Evolutionary conservation across 192 early-diverging fungal genomes (phyloP), one percentile per base, ranked within the genome.

Genomic region (Backusella sp.): DNA sequence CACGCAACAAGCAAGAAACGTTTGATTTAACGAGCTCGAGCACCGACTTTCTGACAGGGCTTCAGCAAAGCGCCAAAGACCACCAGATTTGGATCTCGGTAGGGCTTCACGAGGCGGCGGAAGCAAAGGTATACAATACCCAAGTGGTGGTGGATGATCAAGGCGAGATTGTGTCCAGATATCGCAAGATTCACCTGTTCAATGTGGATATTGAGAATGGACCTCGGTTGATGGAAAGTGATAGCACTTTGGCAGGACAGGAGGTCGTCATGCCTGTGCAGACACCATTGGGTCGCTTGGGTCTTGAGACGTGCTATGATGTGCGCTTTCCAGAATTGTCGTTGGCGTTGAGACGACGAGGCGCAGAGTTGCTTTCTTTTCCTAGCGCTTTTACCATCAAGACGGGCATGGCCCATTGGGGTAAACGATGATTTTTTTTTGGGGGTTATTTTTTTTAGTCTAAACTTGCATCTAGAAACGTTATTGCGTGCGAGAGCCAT

Each of bases 371-470:
- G 23, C 79, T 96, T 7, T 88, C 93, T 23, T 96, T 87, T 76
- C 94, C 95, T 19, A 92, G 91, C 17, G 95, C 94, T 6, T 96
- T 96, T 73, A 95, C 95, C 1, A 73, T 92, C 73, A 84, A 84
- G 41, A 96, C 95, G 3, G 95, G 95, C 17, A 84, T 85, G 39
- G 93, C 95, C 44, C 94, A 96, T 79, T 96, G 94, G 94, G 88
- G 86, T 87, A 85, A 73, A 32, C 3, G 32, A 32, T 32, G 0
- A 3, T 32, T 32, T 32, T 32, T 32, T 32, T 32, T 3, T 28
- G 28, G 28, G 32, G 2, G 32, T 32, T 32, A 3, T 39, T 62
- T 11, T 36, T 28, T 23, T 56, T 41, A 44, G 15, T 14, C 4
- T 44, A 44, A 17, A 32, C 32, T 3, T 32, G 1, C 32, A 32